Conservation (phyloP, 257 asterid genomes). For the Solanum rostratum region DNA sequence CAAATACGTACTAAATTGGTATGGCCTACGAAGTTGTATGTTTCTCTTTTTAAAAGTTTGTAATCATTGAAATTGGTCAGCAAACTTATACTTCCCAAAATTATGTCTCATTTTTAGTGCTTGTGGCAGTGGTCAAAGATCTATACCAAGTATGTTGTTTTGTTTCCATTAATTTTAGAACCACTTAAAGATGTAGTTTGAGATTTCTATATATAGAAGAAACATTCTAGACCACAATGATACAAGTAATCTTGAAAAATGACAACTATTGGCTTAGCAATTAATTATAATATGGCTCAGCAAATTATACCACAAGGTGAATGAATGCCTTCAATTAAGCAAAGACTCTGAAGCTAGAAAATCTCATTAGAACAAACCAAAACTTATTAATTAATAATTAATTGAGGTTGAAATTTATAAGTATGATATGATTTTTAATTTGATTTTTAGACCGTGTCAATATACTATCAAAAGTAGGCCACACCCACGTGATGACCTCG, state of each 20-base stretch:
- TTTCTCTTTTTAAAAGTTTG: background rate
- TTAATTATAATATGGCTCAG: background rate
- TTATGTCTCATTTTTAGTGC: background rate
- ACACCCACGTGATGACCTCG: constrained; percentile 29
- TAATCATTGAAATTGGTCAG: background rate
- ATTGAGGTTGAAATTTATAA: background rate
- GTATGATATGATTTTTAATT: background rate
- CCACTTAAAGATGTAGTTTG: background rate
- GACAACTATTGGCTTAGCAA: background rate
- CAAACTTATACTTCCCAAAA: background rate
- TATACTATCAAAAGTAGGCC: constrained; percentile 25
- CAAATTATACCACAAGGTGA: no score
- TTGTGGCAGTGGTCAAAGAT: background rate
- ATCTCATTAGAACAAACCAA: background rate
- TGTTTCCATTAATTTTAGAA: background rate
- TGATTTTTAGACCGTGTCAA: background rate
- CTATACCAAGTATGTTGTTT: background rate
- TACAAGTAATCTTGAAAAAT: background rate
- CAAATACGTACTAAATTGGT: background rate
- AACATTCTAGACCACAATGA: background rate
- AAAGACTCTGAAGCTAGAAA: background rate
- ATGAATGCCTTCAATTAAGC: no score
- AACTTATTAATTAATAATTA: background rate
- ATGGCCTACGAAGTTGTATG: background rate
- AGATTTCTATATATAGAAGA: background rate